These are phyloP conservation scores for Pezicula neosporulosa DNA, from an alignment of 2,329 filamentous ascomycete species.

Conservation along the genomic window DNA sequence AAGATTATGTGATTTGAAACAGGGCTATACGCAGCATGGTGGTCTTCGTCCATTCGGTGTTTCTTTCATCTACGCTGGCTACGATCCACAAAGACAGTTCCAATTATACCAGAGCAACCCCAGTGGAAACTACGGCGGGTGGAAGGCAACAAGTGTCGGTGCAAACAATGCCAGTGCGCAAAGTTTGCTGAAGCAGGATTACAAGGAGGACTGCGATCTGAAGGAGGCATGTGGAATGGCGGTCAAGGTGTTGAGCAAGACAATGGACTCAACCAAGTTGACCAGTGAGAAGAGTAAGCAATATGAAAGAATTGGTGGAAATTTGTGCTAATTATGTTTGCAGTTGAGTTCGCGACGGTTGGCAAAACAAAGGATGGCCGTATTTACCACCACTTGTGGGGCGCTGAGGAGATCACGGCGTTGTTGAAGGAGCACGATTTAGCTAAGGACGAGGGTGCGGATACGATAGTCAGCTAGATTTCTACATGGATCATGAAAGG, in stretches of 20 bases:
- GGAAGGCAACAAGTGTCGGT: slow-evolving; percentile 97
- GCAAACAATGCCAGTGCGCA: slow-evolving; percentile 98
- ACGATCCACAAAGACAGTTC: slow-evolving; percentile 93
- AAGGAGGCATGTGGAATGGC: slow-evolving; percentile 97
- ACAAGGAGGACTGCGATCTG: slow-evolving; percentile 95
- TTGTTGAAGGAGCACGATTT: slow-evolving; percentile 93
- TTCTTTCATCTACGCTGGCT: slow-evolving; percentile 98
- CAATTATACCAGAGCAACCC: slow-evolving; percentile 99
- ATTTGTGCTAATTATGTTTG: slow-evolving; percentile 14
- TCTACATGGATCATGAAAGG: slow-evolving; percentile 1
- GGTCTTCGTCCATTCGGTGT: slow-evolving; percentile 97
- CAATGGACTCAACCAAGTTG: slow-evolving; percentile 98
- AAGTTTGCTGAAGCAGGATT: slow-evolving; percentile 97
- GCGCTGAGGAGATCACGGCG: slow-evolving; percentile 90
- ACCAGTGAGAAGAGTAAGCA: slow-evolving; percentile 96
- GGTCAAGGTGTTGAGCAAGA: slow-evolving; percentile 99
- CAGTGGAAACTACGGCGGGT: slow-evolving; percentile 96
- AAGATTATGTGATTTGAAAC: slow-evolving; percentile 94
- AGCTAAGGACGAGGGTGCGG: slow-evolving; percentile 69
- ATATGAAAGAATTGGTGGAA: not conserved
- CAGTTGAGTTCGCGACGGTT: slow-evolving; percentile 97
- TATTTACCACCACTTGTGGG: slow-evolving; percentile 98
- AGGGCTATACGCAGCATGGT: slow-evolving; percentile 98
- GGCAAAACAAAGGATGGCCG: slow-evolving; percentile 92
- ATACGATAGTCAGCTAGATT: slow-evolving; percentile 26